phyloP scores from a whole-genome alignment of 2,329 filamentous ascomycete genomes.

The Mariannaea elegans region DNA sequence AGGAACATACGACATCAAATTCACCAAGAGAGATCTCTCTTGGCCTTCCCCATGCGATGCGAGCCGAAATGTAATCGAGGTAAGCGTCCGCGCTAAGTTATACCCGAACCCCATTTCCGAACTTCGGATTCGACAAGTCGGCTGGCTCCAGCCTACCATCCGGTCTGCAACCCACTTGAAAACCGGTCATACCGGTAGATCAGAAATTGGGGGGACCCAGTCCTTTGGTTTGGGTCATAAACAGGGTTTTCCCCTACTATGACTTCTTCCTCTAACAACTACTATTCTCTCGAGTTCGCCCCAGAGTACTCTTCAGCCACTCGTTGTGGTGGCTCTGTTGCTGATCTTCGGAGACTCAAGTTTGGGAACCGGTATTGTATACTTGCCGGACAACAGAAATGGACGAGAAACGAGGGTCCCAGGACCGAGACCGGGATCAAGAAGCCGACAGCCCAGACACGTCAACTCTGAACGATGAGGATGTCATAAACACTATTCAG shows the following conservation, averaged over 20 bases:
- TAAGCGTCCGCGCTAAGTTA: conserved; percentile 10
- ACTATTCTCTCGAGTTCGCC: background rate
- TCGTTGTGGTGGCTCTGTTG: background rate
- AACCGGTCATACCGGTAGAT: conserved; percentile 18
- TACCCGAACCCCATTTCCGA: conserved; percentile 30
- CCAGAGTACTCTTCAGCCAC: background rate
- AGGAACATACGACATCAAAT: background rate
- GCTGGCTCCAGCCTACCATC: background rate
- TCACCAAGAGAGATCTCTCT: background rate
- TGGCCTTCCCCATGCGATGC: background rate
- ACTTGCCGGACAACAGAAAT: conserved; percentile 11
- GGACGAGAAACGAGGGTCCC: conserved; percentile 31
- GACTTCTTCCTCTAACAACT: background rate
- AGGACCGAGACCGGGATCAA: conserved; percentile 19
- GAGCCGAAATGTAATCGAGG: background rate
- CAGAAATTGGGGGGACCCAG: conserved; percentile 9
- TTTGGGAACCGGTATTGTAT: no score
- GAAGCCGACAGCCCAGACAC: conserved; percentile 28
- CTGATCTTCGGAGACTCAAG: background rate
- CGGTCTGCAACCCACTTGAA: conserved; percentile 13
- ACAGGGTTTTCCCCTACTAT: background rate
- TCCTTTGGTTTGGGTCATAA: conserved; percentile 11
- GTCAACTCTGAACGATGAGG: conserved; percentile 32
- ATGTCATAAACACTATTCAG: conserved; percentile 29
- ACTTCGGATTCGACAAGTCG: conserved; percentile 24